Conservation (phyloP, 805 yeast species). For the Lipomyces chichibuensis region DNA sequence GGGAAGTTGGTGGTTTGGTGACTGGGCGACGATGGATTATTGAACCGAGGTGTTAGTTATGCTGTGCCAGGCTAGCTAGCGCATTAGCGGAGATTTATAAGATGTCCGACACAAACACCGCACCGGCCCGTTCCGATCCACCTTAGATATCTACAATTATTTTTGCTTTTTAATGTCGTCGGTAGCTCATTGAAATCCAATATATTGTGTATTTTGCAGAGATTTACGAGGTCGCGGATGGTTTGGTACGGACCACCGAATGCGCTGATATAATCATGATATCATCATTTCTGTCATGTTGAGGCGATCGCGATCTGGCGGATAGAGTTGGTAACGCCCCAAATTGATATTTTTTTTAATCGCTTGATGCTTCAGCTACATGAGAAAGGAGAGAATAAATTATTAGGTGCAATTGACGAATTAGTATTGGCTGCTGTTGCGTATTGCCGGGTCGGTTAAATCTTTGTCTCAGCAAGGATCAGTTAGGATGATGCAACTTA, state of each 20-base stretch:
- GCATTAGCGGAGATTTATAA: constrained; percentile 1
- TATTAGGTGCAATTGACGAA: too few relatives aligned
- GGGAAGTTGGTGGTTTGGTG: constrained; percentile 4
- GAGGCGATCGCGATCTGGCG: too few relatives aligned
- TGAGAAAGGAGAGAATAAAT: too few relatives aligned
- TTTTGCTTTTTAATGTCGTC: not conserved
- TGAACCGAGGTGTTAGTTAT: not conserved
- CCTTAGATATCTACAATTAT: not conserved
- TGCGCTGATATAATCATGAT: constrained; percentile 2
- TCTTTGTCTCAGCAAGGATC: too few relatives aligned
- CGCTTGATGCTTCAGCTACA: too few relatives aligned
- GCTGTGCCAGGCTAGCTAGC: not conserved
- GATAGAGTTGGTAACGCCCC: too few relatives aligned
- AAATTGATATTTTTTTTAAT: too few relatives aligned
- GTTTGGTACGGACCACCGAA: too few relatives aligned
- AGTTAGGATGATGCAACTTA: too few relatives aligned
- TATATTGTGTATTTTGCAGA: not conserved
- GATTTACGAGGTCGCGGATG: not conserved
- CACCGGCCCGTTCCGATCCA: not conserved
- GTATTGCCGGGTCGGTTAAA: too few relatives aligned
- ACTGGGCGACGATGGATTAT: not conserved
- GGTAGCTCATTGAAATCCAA: not conserved
- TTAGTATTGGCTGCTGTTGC: too few relatives aligned
- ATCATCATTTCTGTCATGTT: not conserved
- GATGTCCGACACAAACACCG: not conserved